Evolutionary conservation across 352 stramenopile genomes (phyloP), one percentile per base, ranked within the genome.

Genomic region (Phytopythium delawarense): DNA sequence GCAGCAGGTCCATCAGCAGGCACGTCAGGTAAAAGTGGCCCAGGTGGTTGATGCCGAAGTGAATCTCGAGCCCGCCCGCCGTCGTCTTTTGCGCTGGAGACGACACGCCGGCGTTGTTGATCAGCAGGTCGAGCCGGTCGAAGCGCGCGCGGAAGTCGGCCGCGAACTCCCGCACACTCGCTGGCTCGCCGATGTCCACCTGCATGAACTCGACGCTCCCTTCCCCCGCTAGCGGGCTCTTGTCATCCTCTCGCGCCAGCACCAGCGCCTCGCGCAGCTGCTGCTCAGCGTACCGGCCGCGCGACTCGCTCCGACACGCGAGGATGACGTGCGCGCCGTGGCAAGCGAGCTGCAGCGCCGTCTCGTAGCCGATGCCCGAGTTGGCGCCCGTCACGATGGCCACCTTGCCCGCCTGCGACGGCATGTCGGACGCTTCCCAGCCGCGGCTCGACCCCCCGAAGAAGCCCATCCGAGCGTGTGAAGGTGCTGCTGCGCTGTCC

Each of bases 371-470:
- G 59, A 92, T 81, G 5, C 81, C 81, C 15, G 76, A 84, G 62
- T 88, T 89, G 64, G 57, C 61, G n/a, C 83, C 80, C 13, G 83
- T 92, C 35, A 90, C 75, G 61, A 92, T 75, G 25, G 72, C 76
- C 30, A 89, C 52, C 39, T 72, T 91, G 46, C 63, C 63, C 0
- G 15, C 7, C 52, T 72, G 64, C 40, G 61, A 66, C 9, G 65
- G 53, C 28, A 70, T 55, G 11, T 66, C 21, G 23, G 62, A 66
- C 25, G 62, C 69, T 28, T 63, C 25, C 72, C 72, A 80, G 25
- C 61, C 66, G 32, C 46, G 46, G 21, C 12, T 20, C 0, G 46
- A 20, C 11, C 46, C 0, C 21, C 21, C 4, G 3, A 34, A 34
- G 46, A 52, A 11, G 23, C 46, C 46, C 46, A 52, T 52, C 2